A percentile compares a stretch with the other conserved stretches of the same genome.
These are phyloP conservation scores for Dalbergia oliveri DNA, from an alignment of 306 rosid genomes.

Conservation along the genomic window DNA sequence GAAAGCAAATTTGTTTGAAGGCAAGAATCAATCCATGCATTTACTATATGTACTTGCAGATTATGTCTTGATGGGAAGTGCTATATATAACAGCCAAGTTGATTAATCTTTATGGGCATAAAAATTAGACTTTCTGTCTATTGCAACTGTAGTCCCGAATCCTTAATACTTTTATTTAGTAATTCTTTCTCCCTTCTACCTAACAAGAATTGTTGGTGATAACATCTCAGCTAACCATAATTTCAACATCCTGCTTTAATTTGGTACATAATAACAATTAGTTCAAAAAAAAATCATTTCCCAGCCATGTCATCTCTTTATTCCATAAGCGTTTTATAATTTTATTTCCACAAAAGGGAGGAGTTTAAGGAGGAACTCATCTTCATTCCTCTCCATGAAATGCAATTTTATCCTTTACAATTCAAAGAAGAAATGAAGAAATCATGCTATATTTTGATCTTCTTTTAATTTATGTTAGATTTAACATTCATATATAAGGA, in stretches of 20 bases:
- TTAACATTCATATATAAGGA: background rate
- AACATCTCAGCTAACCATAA: background rate
- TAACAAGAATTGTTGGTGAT: background rate
- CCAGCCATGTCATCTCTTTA: slow-evolving; percentile 7
- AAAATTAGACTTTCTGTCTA: background rate
- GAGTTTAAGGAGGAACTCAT: background rate
- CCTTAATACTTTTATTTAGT: background rate
- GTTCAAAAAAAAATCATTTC: background rate
- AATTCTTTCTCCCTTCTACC: background rate
- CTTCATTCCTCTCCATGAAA: background rate
- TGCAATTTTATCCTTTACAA: background rate
- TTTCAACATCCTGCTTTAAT: background rate
- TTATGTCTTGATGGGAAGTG: background rate
- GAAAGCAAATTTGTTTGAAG: background rate
- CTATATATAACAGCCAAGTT: slow-evolving; percentile 1
- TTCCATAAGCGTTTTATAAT: background rate
- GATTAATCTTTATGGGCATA: background rate
- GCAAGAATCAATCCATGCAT: background rate
- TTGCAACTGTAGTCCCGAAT: slow-evolving; percentile 3
- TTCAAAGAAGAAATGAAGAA: background rate
- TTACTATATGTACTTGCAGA: background rate
- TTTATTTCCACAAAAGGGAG: background rate
- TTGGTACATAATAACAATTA: background rate
- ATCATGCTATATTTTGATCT: background rate
- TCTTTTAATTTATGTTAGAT: background rate